A percentile compares a stretch with the other conserved stretches of the same genome.
Evolutionary conservation across 2,329 filamentous ascomycete species (phyloP).

Genomic region (Trichoderma sp.): DNA sequence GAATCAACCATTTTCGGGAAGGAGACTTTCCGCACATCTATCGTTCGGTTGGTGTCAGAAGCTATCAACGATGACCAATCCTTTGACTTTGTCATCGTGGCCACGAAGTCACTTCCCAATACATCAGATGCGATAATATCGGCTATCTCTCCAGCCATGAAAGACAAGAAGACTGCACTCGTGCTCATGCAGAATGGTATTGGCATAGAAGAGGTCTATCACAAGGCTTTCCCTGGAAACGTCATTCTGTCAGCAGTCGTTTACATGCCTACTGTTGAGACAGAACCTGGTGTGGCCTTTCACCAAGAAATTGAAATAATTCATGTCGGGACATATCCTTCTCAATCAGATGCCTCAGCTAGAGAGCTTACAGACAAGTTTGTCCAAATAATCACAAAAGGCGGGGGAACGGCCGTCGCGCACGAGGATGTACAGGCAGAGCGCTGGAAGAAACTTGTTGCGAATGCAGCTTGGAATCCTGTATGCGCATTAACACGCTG

Average conservation of each 20-base stretch:
- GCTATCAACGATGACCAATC: no score
- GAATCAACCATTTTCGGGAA: not conserved
- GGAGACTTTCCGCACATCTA: not conserved
- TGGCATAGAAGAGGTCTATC: not conserved
- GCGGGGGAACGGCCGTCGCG: no score
- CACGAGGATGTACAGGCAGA: not conserved
- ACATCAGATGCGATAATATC: not conserved
- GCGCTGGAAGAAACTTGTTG: not conserved
- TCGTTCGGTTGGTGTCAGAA: no score
- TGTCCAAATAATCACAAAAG: no score
- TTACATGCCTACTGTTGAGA: no score
- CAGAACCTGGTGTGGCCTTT: no score
- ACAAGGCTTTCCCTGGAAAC: not conserved
- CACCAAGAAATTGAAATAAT: no score
- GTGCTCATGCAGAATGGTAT: not conserved
- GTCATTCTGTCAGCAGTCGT: not conserved
- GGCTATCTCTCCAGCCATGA: not conserved
- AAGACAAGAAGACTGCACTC: not conserved
- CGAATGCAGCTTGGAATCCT: not conserved
- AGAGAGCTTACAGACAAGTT: no score
- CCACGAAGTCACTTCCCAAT: no score
- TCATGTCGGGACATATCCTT: no score
- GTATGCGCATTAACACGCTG: not conserved
- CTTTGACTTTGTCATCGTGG: no score
- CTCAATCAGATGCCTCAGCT: no score